Conservation (phyloP, 2,329 filamentous ascomycete genomes). For the Colletotrichum musicola region DNA sequence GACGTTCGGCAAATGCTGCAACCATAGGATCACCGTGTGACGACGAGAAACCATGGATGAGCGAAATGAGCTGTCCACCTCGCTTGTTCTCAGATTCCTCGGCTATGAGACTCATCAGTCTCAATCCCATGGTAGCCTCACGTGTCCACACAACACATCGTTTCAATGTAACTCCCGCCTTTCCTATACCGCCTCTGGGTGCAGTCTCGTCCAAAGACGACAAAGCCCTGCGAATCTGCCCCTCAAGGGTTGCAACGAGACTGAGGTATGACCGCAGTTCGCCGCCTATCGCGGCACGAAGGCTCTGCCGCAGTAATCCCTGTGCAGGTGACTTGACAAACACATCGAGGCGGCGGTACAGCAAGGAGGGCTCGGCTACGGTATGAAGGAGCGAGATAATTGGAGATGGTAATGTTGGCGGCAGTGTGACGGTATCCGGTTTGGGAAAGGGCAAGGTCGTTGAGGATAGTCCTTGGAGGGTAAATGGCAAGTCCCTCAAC, state of each 20-base stretch:
- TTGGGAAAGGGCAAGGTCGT: slow-evolving; percentile 83
- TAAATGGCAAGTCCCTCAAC: slow-evolving; percentile 88
- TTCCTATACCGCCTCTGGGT: slow-evolving; percentile 79
- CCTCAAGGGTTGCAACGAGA: slow-evolving; percentile 91
- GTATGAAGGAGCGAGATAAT: slow-evolving; percentile 89
- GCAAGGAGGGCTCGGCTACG: slow-evolving; percentile 90
- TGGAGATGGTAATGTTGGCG: slow-evolving; percentile 83
- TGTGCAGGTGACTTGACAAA: slow-evolving; percentile 87
- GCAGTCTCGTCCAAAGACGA: slow-evolving; percentile 77
- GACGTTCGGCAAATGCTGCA: slow-evolving; percentile 88
- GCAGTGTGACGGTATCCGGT: slow-evolving; percentile 78
- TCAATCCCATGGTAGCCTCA: slow-evolving; percentile 94
- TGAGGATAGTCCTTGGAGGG: slow-evolving; percentile 91
- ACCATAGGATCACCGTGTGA: slow-evolving; percentile 97
- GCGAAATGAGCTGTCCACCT: slow-evolving; percentile 90
- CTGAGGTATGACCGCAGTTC: slow-evolving; percentile 92
- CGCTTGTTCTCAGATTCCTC: slow-evolving; percentile 87
- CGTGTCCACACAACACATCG: slow-evolving; percentile 97
- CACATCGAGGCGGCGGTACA: slow-evolving; percentile 83
- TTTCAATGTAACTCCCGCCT: slow-evolving; percentile 92
- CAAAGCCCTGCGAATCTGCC: slow-evolving; percentile 87
- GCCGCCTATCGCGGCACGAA: slow-evolving; percentile 85
- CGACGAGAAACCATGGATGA: slow-evolving; percentile 93
- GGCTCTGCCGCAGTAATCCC: slow-evolving; percentile 90
- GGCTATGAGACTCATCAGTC: slow-evolving; percentile 93